Conservation (phyloP, 306 rosid genomes). For the Trifolium fragiferum region DNA sequence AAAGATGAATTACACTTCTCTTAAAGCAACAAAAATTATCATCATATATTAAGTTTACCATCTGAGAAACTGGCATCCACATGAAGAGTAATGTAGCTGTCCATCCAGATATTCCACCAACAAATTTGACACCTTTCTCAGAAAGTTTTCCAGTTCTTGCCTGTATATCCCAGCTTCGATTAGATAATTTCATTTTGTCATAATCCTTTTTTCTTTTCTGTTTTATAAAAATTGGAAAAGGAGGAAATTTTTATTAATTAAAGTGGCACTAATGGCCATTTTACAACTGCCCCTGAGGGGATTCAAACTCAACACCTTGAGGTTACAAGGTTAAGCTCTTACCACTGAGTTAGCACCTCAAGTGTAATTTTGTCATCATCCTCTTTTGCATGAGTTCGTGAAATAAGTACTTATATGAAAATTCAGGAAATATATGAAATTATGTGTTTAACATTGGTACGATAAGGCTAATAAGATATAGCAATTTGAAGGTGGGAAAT, state of each 20-base stretch:
- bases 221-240: too few species aligned
- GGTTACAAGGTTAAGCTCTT: too few species aligned
- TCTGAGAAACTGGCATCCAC: constrained; percentile 99
- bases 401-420: constrained; percentile 34
- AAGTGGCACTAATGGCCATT: too few species aligned
- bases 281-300: too few species aligned
- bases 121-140: constrained; percentile 72
- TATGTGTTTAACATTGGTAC: constrained; percentile 3
- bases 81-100: constrained; percentile 95
- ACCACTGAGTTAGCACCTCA: too few species aligned
- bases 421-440: constrained; percentile 28
- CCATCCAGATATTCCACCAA: constrained; percentile 95
- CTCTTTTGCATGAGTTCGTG: constrained; percentile 4
- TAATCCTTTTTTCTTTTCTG: background rate
- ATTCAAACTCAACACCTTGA: too few species aligned
- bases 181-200: constrained; percentile 13
- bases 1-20: constrained; percentile 29
- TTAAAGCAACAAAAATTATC: constrained; percentile 31
- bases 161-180: constrained; percentile 50
- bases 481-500: background rate
- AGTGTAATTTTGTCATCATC: background rate
- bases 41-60: constrained; percentile 56
- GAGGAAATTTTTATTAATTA: too few species aligned
- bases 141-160: constrained; percentile 82
- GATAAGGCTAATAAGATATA: background rate